Evolutionary conservation across 2,329 filamentous ascomycete species (phyloP).

Genomic region (Trichophyton schoenleinii): DNA sequence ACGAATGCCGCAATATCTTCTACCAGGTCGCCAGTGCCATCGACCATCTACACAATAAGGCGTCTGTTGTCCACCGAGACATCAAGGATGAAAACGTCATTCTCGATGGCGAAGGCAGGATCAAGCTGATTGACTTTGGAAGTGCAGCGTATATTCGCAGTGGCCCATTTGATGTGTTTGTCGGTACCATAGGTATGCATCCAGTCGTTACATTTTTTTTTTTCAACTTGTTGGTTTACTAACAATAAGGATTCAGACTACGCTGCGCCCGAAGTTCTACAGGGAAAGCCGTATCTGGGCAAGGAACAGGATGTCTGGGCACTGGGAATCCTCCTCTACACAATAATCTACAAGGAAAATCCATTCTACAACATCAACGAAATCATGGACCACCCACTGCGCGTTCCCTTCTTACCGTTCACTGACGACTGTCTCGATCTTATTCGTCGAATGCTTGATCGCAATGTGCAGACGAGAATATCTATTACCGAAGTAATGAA

Average conservation of each 20-base stretch:
- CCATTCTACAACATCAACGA: conserved; percentile 98
- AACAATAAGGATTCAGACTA: conserved; percentile 54
- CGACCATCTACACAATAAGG: conserved; percentile 81
- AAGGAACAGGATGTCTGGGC: conserved; percentile 99
- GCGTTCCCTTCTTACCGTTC: conserved; percentile 57
- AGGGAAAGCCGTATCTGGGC: conserved; percentile 79
- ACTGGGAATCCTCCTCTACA: conserved; percentile 90
- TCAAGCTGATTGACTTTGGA: conserved; percentile 96
- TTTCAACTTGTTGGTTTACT: not conserved
- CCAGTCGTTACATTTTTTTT: not conserved
- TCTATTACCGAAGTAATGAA: conserved; percentile 80
- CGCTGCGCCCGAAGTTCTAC: conserved; percentile 92
- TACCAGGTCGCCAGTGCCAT: conserved; percentile 81
- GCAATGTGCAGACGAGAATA: conserved; percentile 69
- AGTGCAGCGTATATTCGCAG: conserved; percentile 97
- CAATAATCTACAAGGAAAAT: conserved; percentile 98
- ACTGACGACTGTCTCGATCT: conserved; percentile 85
- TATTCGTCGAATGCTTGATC: conserved; percentile 81
- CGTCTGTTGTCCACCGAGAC: conserved; percentile 85
- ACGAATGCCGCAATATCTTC: conserved; percentile 89
- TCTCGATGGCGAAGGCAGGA: conserved; percentile 83
- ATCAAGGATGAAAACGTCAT: conserved; percentile 99
- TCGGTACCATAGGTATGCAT: conserved; percentile 83
- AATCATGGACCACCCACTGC: conserved; percentile 92
- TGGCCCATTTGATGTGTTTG: conserved; percentile 96